Conservation (phyloP, 495 filamentous ascomycete genomes). For the Annulohypoxylon bovei region DNA sequence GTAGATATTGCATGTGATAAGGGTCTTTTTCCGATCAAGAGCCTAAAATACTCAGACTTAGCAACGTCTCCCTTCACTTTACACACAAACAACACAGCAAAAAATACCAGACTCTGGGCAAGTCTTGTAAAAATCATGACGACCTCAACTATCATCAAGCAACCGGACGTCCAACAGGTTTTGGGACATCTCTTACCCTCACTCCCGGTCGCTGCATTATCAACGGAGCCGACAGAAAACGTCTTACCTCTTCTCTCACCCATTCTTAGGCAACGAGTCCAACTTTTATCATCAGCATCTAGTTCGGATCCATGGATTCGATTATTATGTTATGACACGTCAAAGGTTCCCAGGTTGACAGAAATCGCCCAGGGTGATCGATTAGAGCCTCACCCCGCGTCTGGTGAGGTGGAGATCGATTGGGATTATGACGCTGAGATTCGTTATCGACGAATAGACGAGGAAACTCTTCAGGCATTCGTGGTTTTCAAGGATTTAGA, state of each 20-base stretch:
- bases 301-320: slow-evolving; percentile 84
- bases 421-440: slow-evolving; percentile 69
- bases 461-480: slow-evolving; percentile 83
- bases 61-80: slow-evolving; percentile 1
- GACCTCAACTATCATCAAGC: slow-evolving; percentile 57
- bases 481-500: slow-evolving; percentile 65
- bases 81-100: slow-evolving; percentile 13
- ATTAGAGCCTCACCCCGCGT: slow-evolving; percentile 90
- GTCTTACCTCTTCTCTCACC: slow-evolving; percentile 87
- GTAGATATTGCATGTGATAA: slow-evolving; percentile 37
- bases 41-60: slow-evolving; percentile 25
- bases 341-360: slow-evolving; percentile 73
- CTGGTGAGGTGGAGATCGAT: slow-evolving; percentile 85
- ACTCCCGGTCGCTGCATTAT: slow-evolving; percentile 84
- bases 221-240: slow-evolving; percentile 77
- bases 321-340: slow-evolving; percentile 84
- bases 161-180: slow-evolving; percentile 71
- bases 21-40: slow-evolving; percentile 1
- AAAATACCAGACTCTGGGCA: background rate
- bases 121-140: slow-evolving; percentile 39
- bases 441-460: slow-evolving; percentile 79
- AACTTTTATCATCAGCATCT: slow-evolving; percentile 71
- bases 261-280: slow-evolving; percentile 87
- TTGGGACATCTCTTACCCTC: slow-evolving; percentile 83
- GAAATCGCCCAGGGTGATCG: slow-evolving; percentile 70